A percentile compares a stretch with the other conserved stretches of the same genome.
Conservation (phyloP, 257 asterid genomes). For the Solanum dulcamara region DNA sequence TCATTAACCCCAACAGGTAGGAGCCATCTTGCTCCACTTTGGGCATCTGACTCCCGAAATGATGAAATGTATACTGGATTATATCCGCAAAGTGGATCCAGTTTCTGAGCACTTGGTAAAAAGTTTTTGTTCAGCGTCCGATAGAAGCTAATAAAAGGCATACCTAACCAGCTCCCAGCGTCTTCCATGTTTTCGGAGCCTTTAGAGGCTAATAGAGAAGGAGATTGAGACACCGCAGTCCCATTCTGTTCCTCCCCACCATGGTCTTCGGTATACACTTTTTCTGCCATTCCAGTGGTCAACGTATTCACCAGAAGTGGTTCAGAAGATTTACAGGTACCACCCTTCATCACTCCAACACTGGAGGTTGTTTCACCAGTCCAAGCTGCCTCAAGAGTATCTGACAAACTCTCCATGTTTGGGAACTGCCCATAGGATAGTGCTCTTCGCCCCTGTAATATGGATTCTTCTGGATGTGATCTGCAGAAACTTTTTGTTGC, state of each 20-base stretch:
- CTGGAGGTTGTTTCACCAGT: conserved; percentile 54
- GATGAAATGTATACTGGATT: conserved; percentile 64
- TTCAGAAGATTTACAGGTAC: conserved; percentile 16
- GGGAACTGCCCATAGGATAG: conserved; percentile 63
- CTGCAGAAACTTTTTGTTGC: conserved; percentile 20
- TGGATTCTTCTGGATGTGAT: conserved; percentile 30
- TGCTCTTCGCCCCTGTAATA: conserved; percentile 30
- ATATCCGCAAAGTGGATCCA: conserved; percentile 48
- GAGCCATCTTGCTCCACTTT: conserved; percentile 62
- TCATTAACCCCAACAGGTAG: conserved; percentile 62
- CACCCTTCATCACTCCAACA: conserved; percentile 22
- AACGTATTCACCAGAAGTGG: conserved; percentile 26
- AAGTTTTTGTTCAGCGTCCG: conserved; percentile 52
- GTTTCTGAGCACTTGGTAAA: conserved; percentile 38
- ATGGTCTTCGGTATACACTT: conserved; percentile 35
- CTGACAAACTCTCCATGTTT: conserved; percentile 41
- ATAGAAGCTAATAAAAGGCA: conserved; percentile 64
- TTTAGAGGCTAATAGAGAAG: conserved; percentile 29
- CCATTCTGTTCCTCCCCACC: conserved; percentile 27
- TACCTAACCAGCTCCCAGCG: conserved; percentile 50
- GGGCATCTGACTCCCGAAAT: conserved; percentile 50
- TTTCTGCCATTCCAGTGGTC: conserved; percentile 27
- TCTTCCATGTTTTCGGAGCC: conserved; percentile 48
- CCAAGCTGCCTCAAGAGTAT: conserved; percentile 90
- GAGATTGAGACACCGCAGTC: conserved; percentile 25